A percentile compares a stretch with the other conserved stretches of the same genome.
Conservation (phyloP, 768 basidiomycete genomes). For the Podaxis sp. region DNA sequence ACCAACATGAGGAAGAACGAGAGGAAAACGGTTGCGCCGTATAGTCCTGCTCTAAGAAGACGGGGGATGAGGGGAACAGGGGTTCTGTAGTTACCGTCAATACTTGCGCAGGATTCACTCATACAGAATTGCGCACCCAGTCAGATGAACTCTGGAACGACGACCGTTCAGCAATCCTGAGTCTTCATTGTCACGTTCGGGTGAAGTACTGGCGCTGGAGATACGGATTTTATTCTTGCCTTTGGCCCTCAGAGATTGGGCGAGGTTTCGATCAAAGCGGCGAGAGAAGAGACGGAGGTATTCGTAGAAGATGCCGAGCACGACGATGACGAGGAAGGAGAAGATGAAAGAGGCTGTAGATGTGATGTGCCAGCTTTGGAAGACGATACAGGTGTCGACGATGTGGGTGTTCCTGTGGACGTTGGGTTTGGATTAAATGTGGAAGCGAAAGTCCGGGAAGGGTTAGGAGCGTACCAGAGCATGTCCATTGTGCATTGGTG, state of each 20-base stretch:
- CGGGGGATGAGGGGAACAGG: conserved; percentile 48
- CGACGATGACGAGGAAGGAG: conserved; percentile 62
- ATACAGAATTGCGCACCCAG: conserved; percentile 37
- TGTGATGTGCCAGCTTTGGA: conserved; percentile 71
- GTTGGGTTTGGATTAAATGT: not conserved
- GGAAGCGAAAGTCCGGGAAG: not conserved
- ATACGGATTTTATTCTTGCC: conserved; percentile 26
- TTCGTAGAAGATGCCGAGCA: conserved; percentile 73
- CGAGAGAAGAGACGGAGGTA: conserved; percentile 67
- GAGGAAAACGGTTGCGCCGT: conserved; percentile 71
- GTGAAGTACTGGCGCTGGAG: conserved; percentile 32
- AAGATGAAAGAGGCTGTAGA: conserved; percentile 52
- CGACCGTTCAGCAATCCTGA: conserved; percentile 49
- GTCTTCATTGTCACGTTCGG: conserved; percentile 44
- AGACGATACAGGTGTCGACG: conserved; percentile 78
- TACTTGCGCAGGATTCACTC: not conserved
- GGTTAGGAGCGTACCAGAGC: conserved; percentile 53
- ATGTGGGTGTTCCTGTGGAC: conserved; percentile 67
- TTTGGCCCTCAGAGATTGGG: conserved; percentile 41
- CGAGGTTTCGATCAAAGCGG: conserved; percentile 56
- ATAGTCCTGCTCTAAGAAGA: conserved; percentile 59
- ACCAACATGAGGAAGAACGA: conserved; percentile 93
- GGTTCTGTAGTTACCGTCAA: conserved; percentile 28
- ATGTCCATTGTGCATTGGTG: conserved; percentile 70
- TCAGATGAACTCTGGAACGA: conserved; percentile 27